A percentile compares a stretch with the other conserved stretches of the same genome.
Conservation (phyloP, 2,329 filamentous ascomycete genomes). For the Lasiodiplodia gonubiensis region DNA sequence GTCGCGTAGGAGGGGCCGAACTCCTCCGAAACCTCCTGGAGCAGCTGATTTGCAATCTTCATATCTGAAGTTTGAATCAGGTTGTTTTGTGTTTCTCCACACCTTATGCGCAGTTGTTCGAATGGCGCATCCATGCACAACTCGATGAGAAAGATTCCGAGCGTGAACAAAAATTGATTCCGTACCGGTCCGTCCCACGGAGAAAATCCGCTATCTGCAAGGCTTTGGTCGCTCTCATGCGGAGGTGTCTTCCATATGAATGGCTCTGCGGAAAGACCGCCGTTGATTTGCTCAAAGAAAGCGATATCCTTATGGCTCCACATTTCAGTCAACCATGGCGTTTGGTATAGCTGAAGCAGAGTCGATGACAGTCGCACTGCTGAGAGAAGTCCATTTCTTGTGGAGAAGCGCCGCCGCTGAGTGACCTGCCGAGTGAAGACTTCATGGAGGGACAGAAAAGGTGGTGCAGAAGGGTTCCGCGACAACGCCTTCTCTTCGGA, state of each 20-base stretch:
- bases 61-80: neutral
- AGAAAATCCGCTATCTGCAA: neutral
- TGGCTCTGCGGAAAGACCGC: too few relatives aligned
- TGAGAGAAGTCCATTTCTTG: neutral
- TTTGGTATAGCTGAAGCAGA: neutral
- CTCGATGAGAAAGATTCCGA: neutral
- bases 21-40: neutral
- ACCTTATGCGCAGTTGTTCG: neutral
- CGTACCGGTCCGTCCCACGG: neutral
- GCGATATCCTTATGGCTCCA: neutral
- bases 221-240: neutral
- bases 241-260: neutral
- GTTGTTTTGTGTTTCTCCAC: neutral
- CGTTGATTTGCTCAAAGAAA: neutral
- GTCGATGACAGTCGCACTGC: neutral
- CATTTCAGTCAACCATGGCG: neutral
- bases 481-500: neutral
- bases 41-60: neutral
- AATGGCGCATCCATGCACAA: neutral
- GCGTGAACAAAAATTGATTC: neutral
- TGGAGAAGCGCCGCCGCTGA: neutral
- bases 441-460: neutral
- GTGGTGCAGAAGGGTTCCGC: too few relatives aligned
- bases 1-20: neutral
- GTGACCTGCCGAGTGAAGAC: neutral